These are phyloP conservation scores for Eucalyptus cloeziana DNA, from an alignment of 345 rosid species.

Conservation along the genomic window DNA sequence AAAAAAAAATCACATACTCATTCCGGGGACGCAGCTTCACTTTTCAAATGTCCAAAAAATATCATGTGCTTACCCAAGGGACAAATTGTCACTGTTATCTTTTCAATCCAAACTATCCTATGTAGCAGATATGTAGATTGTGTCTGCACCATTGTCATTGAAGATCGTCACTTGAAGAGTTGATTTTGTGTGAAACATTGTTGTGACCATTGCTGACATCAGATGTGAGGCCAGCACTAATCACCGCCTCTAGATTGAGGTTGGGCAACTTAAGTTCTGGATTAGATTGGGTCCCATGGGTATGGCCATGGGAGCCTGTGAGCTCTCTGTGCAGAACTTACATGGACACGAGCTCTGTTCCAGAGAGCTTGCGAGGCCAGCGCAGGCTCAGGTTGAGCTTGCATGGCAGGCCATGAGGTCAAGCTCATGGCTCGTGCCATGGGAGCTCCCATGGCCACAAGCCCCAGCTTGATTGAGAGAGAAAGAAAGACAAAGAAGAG, in stretches of 20 bases:
- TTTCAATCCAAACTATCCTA: background rate
- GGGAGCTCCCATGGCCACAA: background rate
- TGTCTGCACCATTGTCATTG: background rate
- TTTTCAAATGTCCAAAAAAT: background rate
- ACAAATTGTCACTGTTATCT: background rate
- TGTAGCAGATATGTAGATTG: background rate
- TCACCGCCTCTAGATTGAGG: background rate
- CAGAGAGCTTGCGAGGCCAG: background rate
- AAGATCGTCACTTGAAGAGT: background rate
- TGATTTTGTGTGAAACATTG: background rate
- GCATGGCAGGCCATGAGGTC: background rate
- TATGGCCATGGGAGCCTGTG: background rate
- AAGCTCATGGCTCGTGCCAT: background rate
- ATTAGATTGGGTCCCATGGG: background rate
- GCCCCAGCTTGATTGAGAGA: no score
- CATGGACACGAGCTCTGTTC: background rate
- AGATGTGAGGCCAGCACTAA: background rate
- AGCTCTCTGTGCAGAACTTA: background rate
- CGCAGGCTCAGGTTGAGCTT: background rate
- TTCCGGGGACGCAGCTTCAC: background rate
- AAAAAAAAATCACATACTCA: background rate
- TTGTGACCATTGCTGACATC: background rate
- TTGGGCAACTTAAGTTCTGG: background rate
- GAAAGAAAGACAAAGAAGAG: no score
- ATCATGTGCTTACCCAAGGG: background rate